These are phyloP conservation scores for Sporothrix inflata DNA, from an alignment of 2,329 filamentous ascomycete species.

Conservation along the genomic window DNA sequence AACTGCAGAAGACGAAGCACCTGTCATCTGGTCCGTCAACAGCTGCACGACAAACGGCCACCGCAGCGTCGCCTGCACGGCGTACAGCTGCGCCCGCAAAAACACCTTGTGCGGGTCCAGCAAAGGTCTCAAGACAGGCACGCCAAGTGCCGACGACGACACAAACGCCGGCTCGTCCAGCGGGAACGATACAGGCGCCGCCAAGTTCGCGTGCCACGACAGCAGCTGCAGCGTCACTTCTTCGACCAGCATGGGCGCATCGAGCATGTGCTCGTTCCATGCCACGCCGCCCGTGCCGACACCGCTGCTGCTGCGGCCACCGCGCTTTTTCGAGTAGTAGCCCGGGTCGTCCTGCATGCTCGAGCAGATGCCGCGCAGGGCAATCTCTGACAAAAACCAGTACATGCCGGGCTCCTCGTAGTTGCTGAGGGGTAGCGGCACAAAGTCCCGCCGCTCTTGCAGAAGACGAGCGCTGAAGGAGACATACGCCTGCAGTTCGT, in stretches of 20 bases:
- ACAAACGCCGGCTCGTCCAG: neutral
- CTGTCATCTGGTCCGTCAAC: constrained; percentile 2
- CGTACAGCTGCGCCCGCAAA: constrained; percentile 34
- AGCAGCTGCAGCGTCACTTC: constrained; percentile 33
- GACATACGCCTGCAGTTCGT: constrained; percentile 35
- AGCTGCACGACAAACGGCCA: constrained; percentile 35
- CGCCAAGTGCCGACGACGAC: neutral
- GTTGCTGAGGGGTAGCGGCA: constrained; percentile 33
- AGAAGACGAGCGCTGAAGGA: constrained; percentile 33
- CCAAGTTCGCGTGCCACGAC: constrained; percentile 33
- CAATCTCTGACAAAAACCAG: constrained; percentile 36
- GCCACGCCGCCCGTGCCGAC: constrained; percentile 19
- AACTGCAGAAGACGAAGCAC: neutral
- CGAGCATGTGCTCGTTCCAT: constrained; percentile 32
- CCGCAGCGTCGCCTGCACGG: constrained; percentile 33
- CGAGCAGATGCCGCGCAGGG: constrained; percentile 34
- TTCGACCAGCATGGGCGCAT: constrained; percentile 33
- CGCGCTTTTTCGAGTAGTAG: neutral
- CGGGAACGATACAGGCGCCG: constrained; percentile 29
- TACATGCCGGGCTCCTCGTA: constrained; percentile 35
- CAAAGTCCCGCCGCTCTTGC: constrained; percentile 30
- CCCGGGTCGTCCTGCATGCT: constrained; percentile 29
- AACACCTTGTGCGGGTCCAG: constrained; percentile 32
- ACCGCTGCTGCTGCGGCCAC: neutral
- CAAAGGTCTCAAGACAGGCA: constrained; percentile 19